Conservation (phyloP, 371 early-diverging fungal genomes). For the Rhizopus arrhizus region DNA sequence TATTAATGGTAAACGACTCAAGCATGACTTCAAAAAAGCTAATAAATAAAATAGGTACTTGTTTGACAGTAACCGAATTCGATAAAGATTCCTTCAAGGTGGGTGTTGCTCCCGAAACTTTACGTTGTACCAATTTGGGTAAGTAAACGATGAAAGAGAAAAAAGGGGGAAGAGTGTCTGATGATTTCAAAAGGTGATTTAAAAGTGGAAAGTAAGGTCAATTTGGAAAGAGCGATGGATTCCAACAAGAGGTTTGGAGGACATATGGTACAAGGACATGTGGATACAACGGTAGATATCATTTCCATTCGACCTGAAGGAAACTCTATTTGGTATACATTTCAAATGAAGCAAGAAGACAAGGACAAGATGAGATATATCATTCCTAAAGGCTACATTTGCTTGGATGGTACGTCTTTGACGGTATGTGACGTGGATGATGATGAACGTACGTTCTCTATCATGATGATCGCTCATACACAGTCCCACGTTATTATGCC, state of each 20-base stretch:
- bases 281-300: slow-evolving; percentile 85
- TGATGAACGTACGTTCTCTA: slow-evolving; percentile 71
- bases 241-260: slow-evolving; percentile 91
- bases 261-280: slow-evolving; percentile 97
- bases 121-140: slow-evolving; percentile 90
- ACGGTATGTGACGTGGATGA: slow-evolving; percentile 92
- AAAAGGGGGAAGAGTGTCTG: too few species aligned
- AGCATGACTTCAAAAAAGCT: neutral
- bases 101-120: slow-evolving; percentile 90
- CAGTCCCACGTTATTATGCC: slow-evolving; percentile 86
- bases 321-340: slow-evolving; percentile 83
- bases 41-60: slow-evolving; percentile 67
- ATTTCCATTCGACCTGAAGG: slow-evolving; percentile 78
- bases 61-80: slow-evolving; percentile 95
- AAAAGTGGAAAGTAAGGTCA: slow-evolving; percentile 79
- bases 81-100: slow-evolving; percentile 82
- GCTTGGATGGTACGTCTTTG: slow-evolving; percentile 92
- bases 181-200: slow-evolving; percentile 60
- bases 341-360: slow-evolving; percentile 61
- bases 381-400: slow-evolving; percentile 93
- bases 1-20: slow-evolving; percentile 74
- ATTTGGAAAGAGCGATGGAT: slow-evolving; percentile 92
- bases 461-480: slow-evolving; percentile 96
- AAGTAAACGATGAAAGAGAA: neutral
- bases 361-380: slow-evolving; percentile 78